Percentiles rank a stretch among this genome's conserved stretches.
These are phyloP conservation scores for Porcisia deanei DNA, from an alignment of 208 protist species.

Conservation along the genomic window DNA sequence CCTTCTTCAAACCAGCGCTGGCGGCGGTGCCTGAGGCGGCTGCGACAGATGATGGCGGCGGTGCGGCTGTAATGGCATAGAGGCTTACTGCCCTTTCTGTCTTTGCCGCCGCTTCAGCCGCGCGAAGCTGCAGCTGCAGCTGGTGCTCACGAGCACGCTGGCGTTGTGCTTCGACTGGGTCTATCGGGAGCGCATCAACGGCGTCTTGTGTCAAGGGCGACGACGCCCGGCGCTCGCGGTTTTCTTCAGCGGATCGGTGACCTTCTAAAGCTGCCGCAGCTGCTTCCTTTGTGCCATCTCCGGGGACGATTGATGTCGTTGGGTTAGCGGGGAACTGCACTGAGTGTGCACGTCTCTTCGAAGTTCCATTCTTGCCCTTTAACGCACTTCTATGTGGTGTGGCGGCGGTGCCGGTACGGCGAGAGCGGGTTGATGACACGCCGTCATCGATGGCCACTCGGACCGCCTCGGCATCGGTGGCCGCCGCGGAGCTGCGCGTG, in stretches of 20 bases:
- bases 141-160: constrained; percentile 31
- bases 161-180: constrained; percentile 38
- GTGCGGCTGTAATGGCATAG: constrained; percentile 33
- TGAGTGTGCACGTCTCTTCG: constrained; percentile 54
- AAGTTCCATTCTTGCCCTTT: constrained; percentile 28
- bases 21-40: constrained; percentile 3
- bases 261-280: not conserved
- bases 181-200: constrained; percentile 51
- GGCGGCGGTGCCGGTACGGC: constrained; percentile 26
- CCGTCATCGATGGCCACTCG: constrained; percentile 78
- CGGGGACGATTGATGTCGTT: constrained; percentile 19
- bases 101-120: constrained; percentile 19
- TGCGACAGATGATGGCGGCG: constrained; percentile 6
- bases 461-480: not conserved
- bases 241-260: not conserved
- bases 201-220: constrained; percentile 70
- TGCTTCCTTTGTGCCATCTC: constrained; percentile 2
- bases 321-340: constrained; percentile 62
- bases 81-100: constrained; percentile 34
- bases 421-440: constrained; percentile 61
- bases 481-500: constrained; percentile 30
- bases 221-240: constrained; percentile 9
- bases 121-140: constrained; percentile 16
- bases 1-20: constrained; percentile 8
- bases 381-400: constrained; percentile 50